Evolutionary conservation across 306 rosid species (phyloP), one percentile per base, ranked within the genome.

Genomic region (Nissolia schottii): DNA sequence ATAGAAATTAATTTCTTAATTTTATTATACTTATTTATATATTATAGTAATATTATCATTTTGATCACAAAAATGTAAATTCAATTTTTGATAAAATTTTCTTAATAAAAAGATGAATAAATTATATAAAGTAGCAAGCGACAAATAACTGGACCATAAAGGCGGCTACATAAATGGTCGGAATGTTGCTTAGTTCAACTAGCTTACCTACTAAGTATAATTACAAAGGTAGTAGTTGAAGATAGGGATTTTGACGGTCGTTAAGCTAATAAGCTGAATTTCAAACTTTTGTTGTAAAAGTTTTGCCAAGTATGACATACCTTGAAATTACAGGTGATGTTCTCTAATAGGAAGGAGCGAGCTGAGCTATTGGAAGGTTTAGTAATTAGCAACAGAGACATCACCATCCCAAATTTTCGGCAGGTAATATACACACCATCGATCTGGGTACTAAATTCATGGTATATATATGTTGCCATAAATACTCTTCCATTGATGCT

Each of bases 341-440:
- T 89, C 81, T 29, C 78, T 4, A 89, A 91, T 73, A 86, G 98
- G 71, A 93, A 91, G 82, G 98, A 93, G 58, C 74, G 96, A 66
- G 63, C 63, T 25, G 97, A 93, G 77, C 88, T 93, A 32, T 83
- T 93, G 65, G 94, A 93, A 64, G 90, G 76, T 35, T 51, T 93
- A 64, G 75, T 89, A 28, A 73, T 83, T 51, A 82, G 86, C 68
- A 77, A 84, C 77, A 86, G 34, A 76, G 91, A 91, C 40, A 0
- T 71, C 32, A 67, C 58, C 31, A 64, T 86, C 60, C 94, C 94
- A 13, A 83, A 60, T 1, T 91, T 91, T 64, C 50, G 85, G 0
- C 98, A 89, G 96, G 98, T 87, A 78, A 58, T 61, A 34, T 54
- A 38, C 35, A 35, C 13, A n/a, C n/a, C n/a, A n/a, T n/a, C 4